Evolutionary conservation across 306 rosid species (phyloP).

Genomic region (Geum urbanum): DNA sequence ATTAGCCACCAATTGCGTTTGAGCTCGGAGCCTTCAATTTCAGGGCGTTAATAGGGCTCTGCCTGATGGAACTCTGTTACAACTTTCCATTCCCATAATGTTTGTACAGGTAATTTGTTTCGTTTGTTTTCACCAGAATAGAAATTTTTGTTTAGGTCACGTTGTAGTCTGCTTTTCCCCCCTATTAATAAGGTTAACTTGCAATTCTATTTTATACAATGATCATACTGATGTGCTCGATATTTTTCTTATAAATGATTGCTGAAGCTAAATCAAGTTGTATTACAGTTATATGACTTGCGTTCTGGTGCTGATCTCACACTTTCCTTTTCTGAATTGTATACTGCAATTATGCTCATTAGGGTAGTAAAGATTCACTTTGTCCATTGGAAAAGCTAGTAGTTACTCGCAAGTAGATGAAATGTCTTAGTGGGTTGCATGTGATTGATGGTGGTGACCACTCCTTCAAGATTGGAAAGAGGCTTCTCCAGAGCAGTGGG

Average conservation of each 20-base stretch:
- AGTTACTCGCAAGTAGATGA: conserved; percentile 63
- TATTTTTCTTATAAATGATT: conserved; percentile 15
- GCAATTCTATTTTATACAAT: not conserved
- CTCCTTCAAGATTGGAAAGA: conserved; percentile 86
- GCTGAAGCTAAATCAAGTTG: not conserved
- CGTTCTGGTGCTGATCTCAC: conserved; percentile 13
- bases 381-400: conserved; percentile 76
- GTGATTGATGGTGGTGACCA: conserved; percentile 88
- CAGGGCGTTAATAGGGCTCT: conserved; percentile 77
- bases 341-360: conserved; percentile 13
- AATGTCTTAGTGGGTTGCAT: conserved; percentile 50
- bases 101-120: conserved; percentile 88
- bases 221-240: not conserved
- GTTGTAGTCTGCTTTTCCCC: not conserved
- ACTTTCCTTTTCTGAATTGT: conserved; percentile 11
- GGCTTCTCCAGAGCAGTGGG: conserved; percentile 61
- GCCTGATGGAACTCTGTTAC: conserved; percentile 66
- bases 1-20: conserved; percentile 2
- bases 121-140: not conserved
- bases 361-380: conserved; percentile 81
- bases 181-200: not conserved
- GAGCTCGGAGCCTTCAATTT: conserved; percentile 24
- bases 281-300: conserved; percentile 2
- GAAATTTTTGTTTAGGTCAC: not conserved
- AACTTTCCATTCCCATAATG: conserved; percentile 65